Conservation (phyloP, 1,284 basidiomycete species). For the Coniferiporia sulphurascens region DNA sequence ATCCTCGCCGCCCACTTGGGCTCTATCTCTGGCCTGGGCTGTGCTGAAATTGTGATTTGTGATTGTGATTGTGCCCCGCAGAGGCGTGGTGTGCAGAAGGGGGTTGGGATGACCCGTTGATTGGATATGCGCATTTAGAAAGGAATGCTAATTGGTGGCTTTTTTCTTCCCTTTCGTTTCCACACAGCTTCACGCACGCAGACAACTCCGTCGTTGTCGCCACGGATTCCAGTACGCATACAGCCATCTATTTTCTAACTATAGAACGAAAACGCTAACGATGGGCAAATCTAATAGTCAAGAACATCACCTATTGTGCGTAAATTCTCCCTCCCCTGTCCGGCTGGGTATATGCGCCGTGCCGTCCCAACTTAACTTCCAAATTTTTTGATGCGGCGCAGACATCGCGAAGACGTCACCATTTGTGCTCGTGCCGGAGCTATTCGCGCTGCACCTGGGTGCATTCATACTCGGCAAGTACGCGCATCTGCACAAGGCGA, state of each 20-base stretch:
- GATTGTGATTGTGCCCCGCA: too few relatives aligned
- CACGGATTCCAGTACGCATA: conserved; percentile 75
- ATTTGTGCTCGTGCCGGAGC: conserved; percentile 76
- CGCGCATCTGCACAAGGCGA: conserved; percentile 69
- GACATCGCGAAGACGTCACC: conserved; percentile 86
- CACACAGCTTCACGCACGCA: conserved; percentile 67
- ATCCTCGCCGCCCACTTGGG: too few relatives aligned
- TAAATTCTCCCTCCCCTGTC: conserved; percentile 21
- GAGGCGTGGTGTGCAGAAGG: background rate
- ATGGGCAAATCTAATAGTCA: conserved; percentile 51
- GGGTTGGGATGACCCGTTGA: background rate
- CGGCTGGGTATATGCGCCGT: conserved; percentile 10
- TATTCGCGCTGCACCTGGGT: conserved; percentile 84
- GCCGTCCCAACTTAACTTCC: background rate
- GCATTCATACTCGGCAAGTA: conserved; percentile 85
- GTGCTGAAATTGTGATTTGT: too few relatives aligned
- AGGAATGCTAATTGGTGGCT: background rate
- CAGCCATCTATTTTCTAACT: background rate
- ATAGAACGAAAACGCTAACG: background rate
- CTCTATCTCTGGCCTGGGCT: too few relatives aligned
- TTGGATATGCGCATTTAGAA: background rate
- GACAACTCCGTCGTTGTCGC: conserved; percentile 84
- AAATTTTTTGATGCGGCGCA: conserved; percentile 27
- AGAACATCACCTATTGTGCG: conserved; percentile 87
- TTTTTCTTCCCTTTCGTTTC: background rate